Evolutionary conservation across 2,329 filamentous ascomycete species (phyloP).

Genomic region (Clonostachys byssicola): DNA sequence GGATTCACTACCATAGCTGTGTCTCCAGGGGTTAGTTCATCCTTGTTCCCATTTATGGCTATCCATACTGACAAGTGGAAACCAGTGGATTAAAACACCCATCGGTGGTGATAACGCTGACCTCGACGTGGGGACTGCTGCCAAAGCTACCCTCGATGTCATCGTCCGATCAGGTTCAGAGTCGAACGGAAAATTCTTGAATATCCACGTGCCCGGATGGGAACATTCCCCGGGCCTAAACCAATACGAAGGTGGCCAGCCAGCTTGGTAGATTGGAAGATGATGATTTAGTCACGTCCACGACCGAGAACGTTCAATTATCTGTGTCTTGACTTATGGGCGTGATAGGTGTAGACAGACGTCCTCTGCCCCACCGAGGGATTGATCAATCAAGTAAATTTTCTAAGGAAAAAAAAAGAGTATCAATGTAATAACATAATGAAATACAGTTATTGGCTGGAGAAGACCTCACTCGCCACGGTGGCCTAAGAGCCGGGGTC

Average conservation of each 20-base stretch:
- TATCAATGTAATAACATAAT: too few species aligned
- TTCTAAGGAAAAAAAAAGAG: too few species aligned
- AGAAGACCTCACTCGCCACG: too few species aligned
- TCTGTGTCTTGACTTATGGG: too few species aligned
- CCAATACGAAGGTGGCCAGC: slow-evolving; percentile 4
- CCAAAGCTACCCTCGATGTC: slow-evolving; percentile 11
- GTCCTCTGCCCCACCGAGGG: too few species aligned
- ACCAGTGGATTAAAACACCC: slow-evolving; percentile 37
- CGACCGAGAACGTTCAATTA: too few species aligned
- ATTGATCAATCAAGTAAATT: too few species aligned
- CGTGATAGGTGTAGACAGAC: too few species aligned
- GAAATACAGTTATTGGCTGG: too few species aligned
- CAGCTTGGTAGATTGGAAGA: slow-evolving; percentile 1
- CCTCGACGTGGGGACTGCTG: slow-evolving; percentile 29
- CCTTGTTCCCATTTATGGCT: not conserved
- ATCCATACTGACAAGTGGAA: not conserved
- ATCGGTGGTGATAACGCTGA: slow-evolving; percentile 32
- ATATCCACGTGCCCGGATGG: slow-evolving; percentile 7
- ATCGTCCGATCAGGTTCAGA: not conserved
- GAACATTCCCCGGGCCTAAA: slow-evolving; percentile 1
- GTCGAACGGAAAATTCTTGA: slow-evolving; percentile 8
- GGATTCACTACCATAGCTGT: slow-evolving; percentile 36
- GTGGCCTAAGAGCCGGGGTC: too few species aligned
- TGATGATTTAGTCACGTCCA: too few species aligned
- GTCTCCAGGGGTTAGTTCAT: slow-evolving; percentile 34